A percentile compares a stretch with the other conserved stretches of the same genome.
These are phyloP conservation scores for Pythium dissimile DNA, from an alignment of 352 stramenopile species.

Conservation along the genomic window DNA sequence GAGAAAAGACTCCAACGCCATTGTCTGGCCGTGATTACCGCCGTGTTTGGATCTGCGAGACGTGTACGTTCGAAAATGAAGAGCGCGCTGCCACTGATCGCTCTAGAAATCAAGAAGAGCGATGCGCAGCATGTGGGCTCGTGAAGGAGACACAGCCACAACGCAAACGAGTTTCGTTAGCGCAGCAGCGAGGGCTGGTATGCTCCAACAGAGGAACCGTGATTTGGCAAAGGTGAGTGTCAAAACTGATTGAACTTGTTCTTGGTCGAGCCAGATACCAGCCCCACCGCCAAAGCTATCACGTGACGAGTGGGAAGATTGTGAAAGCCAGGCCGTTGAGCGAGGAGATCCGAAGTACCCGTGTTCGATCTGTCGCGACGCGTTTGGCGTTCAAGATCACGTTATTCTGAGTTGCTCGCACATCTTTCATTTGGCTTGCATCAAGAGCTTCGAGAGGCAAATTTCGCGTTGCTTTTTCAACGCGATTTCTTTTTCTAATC, in stretches of 20 bases:
- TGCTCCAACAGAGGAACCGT: too few relatives aligned
- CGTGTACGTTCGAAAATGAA: slow-evolving; percentile 77
- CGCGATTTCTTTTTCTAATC: too few relatives aligned
- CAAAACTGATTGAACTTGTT: too few relatives aligned
- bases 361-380: slow-evolving; percentile 82
- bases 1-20: too few relatives aligned
- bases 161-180: slow-evolving; percentile 44
- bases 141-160: slow-evolving; percentile 24
- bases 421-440: slow-evolving; percentile 80
- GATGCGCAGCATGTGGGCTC: slow-evolving; percentile 47
- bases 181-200: slow-evolving; percentile 69
- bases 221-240: too few relatives aligned
- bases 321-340: slow-evolving; percentile 58
- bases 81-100: background rate
- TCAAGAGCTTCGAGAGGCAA: slow-evolving; percentile 79
- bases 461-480: background rate
- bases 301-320: slow-evolving; percentile 63
- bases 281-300: slow-evolving; percentile 60
- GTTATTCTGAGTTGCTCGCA: slow-evolving; percentile 87
- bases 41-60: slow-evolving; percentile 73
- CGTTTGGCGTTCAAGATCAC: slow-evolving; percentile 68
- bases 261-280: slow-evolving; percentile 39
- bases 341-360: slow-evolving; percentile 58
- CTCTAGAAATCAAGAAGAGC: slow-evolving; percentile 20
- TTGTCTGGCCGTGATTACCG: slow-evolving; percentile 31